A percentile compares a stretch with the other conserved stretches of the same genome.
These are phyloP conservation scores for Hypoxylon sp. DNA, from an alignment of 2,329 filamentous ascomycete genomes.

Conservation along the genomic window DNA sequence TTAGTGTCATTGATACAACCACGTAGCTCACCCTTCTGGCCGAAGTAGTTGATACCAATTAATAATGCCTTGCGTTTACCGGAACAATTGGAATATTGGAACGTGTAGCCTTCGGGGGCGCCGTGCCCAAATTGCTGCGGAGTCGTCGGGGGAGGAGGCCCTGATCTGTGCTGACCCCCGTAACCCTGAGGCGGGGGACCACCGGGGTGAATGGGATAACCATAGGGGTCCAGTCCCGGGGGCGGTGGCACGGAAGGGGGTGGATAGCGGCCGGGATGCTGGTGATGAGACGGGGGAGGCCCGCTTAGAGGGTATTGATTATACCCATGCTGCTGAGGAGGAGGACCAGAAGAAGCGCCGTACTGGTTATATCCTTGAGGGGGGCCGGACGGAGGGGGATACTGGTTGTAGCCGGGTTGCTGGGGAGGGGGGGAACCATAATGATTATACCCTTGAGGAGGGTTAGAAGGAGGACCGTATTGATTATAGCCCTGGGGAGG, in stretches of 20 bases:
- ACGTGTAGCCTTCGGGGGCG: conserved; percentile 77
- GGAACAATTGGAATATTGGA: conserved; percentile 83
- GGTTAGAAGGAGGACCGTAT: conserved; percentile 47
- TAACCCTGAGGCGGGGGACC: conserved; percentile 49
- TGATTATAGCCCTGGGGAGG: conserved; percentile 55
- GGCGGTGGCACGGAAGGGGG: conserved; percentile 59
- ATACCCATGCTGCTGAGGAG: conserved; percentile 51
- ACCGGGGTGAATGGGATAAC: conserved; percentile 58
- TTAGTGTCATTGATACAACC: conserved; percentile 87
- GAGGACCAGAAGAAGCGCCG: conserved; percentile 51
- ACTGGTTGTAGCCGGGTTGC: conserved; percentile 50
- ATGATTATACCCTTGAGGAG: conserved; percentile 49
- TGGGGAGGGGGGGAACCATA: conserved; percentile 53
- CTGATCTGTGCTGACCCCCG: conserved; percentile 52
- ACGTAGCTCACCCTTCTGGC: conserved; percentile 77
- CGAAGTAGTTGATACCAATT: conserved; percentile 87
- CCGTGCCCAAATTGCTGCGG: conserved; percentile 76
- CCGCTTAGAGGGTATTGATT: conserved; percentile 51
- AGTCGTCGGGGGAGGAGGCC: conserved; percentile 63
- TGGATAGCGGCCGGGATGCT: conserved; percentile 46
- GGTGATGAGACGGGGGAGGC: conserved; percentile 42
- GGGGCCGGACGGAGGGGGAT: conserved; percentile 45
- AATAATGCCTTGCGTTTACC: conserved; percentile 81
- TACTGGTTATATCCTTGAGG: conserved; percentile 54
- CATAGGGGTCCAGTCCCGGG: conserved; percentile 62